phyloP scores from a whole-genome alignment of 1,284 basidiomycete species.

The Peniophora sp. region DNA sequence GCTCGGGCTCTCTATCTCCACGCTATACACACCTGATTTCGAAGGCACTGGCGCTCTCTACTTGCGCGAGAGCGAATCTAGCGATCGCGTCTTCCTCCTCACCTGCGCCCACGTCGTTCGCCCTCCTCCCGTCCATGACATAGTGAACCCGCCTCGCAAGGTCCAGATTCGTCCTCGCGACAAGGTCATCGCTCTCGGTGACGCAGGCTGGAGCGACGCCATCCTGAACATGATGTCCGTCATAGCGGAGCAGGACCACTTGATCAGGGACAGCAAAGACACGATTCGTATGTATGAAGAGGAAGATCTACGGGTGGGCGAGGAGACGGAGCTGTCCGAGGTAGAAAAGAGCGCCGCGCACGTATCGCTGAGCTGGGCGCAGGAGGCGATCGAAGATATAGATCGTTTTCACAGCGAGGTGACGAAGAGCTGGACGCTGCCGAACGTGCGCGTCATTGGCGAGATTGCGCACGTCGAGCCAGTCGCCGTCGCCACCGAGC shows the following conservation, averaged over 20 bases:
- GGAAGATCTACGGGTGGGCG: conserved; percentile 7
- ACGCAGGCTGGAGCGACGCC: conserved; percentile 4
- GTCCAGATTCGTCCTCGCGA: conserved; percentile 3
- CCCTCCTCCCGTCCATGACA: conserved; percentile 9
- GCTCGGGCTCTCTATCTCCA: conserved; percentile 26
- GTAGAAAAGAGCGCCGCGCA: conserved; percentile 2
- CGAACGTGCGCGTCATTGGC: conserved; percentile 10
- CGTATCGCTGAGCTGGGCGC: conserved; percentile 6
- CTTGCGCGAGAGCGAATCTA: conserved; percentile 18
- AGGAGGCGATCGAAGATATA: conserved; percentile 7
- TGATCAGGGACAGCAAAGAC: neutral
- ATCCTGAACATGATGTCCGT: conserved; percentile 7
- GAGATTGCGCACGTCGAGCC: conserved; percentile 14
- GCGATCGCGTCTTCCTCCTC: conserved; percentile 21
- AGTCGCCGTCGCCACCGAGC: conserved; percentile 7
- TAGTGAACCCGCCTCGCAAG: conserved; percentile 9
- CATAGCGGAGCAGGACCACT: conserved; percentile 1
- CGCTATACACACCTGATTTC: conserved; percentile 16
- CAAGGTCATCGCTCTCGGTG: conserved; percentile 10
- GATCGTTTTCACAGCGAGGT: conserved; percentile 11
- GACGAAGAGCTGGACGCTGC: conserved; percentile 5
- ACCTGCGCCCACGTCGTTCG: conserved; percentile 27
- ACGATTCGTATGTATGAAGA: neutral
- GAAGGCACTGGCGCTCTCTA: conserved; percentile 28
- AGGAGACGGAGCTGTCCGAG: conserved; percentile 2